Conservation (phyloP, 371 early-diverging fungal genomes). For the Circinella minor region DNA sequence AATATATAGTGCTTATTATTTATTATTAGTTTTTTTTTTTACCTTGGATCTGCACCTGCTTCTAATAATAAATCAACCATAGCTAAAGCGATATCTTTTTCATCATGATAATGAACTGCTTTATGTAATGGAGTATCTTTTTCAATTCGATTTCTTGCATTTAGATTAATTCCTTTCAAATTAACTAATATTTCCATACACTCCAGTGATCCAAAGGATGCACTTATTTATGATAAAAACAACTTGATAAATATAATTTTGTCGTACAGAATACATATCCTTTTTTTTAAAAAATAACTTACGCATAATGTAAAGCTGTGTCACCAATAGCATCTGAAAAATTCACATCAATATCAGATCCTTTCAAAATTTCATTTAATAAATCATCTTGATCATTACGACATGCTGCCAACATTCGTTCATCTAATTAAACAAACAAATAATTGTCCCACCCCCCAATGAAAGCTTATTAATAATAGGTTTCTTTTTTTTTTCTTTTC, state of each 20-base stretch:
- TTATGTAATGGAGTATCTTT: slow-evolving; percentile 71
- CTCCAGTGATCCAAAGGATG: slow-evolving; percentile 57
- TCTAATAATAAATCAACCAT: slow-evolving; percentile 59
- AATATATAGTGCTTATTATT: not conserved
- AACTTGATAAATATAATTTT: not conserved
- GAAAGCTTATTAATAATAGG: no score
- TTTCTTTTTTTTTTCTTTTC: no score
- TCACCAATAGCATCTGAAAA: slow-evolving; percentile 64
- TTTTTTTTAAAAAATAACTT: slow-evolving; percentile 22
- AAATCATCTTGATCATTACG: slow-evolving; percentile 64
- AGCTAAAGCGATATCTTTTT: slow-evolving; percentile 56
- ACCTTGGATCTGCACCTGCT: slow-evolving; percentile 61
- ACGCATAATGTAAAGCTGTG: slow-evolving; percentile 72
- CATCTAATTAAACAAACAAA: slow-evolving; percentile 36
- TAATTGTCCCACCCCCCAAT: no score
- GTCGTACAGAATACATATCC: not conserved
- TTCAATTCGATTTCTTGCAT: slow-evolving; percentile 52
- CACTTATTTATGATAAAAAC: slow-evolving; percentile 37
- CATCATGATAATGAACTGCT: slow-evolving; percentile 60
- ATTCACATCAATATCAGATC: slow-evolving; percentile 55
- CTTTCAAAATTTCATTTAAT: slow-evolving; percentile 49
- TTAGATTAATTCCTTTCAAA: slow-evolving; percentile 49
- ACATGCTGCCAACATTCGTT: slow-evolving; percentile 65
- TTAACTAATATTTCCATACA: slow-evolving; percentile 61
- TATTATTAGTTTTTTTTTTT: not conserved